Percentiles rank a stretch among this genome's conserved stretches.
Evolutionary conservation across 1,284 basidiomycete genomes (phyloP).

Genomic region (Puccinia polysora): DNA sequence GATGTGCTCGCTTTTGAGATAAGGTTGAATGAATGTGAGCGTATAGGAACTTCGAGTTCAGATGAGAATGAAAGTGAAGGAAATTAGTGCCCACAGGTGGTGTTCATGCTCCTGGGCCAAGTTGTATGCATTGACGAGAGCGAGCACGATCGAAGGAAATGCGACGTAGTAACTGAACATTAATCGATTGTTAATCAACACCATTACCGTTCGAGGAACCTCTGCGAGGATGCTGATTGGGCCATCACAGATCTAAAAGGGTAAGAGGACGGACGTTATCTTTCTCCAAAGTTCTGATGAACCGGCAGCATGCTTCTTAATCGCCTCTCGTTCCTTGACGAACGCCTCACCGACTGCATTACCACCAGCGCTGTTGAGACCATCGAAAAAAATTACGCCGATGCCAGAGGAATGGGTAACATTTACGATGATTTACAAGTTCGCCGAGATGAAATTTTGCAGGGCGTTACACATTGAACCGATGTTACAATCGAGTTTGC

Average conservation of each 20-base stretch:
- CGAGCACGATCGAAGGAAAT: constrained; percentile 38
- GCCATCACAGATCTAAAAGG: not conserved
- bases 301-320: constrained; percentile 27
- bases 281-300: constrained; percentile 41
- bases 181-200: not conserved
- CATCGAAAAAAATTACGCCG: too few relatives aligned
- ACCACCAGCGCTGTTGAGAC: constrained; percentile 8
- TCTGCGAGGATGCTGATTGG: not conserved
- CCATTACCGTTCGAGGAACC: not conserved
- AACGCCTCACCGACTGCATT: constrained; percentile 39
- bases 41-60: not conserved
- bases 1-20: constrained; percentile 61
- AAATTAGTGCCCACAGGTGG: constrained; percentile 14
- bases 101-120: constrained; percentile 34
- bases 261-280: constrained; percentile 25
- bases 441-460: not conserved
- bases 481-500: not conserved
- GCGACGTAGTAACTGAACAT: constrained; percentile 34
- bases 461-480: too few relatives aligned
- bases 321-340: constrained; percentile 39
- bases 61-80: not conserved
- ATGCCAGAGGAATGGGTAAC: not conserved
- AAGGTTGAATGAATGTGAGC: not conserved
- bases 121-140: constrained; percentile 35
- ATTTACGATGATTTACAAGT: not conserved